A percentile compares a stretch with the other conserved stretches of the same genome.
phyloP scores from a whole-genome alignment of 495 filamentous ascomycete genomes.

The Penicillium robsamsonii region DNA sequence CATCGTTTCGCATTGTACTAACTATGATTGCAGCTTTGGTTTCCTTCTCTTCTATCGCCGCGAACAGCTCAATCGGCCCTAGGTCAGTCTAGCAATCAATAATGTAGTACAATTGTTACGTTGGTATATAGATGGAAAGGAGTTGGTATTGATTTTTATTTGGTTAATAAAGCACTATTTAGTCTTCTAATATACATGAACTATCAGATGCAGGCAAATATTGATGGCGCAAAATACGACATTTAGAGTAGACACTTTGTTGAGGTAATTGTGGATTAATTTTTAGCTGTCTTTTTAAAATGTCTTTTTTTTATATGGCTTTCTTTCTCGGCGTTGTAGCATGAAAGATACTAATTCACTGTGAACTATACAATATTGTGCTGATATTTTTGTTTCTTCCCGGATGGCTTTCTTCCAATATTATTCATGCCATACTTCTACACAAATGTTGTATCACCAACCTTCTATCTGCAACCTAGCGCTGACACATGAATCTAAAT shows the following conservation, averaged over 20 bases:
- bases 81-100: neutral
- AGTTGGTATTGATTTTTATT: neutral
- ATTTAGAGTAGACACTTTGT: neutral
- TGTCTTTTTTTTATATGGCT: too few relatives aligned
- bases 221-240: neutral
- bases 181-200: neutral
- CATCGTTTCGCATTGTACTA: slow-evolving; percentile 5
- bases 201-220: neutral
- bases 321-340: too few relatives aligned
- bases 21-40: slow-evolving; percentile 14
- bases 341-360: too few relatives aligned
- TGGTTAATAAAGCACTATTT: neutral
- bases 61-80: slow-evolving; percentile 23
- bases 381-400: too few relatives aligned
- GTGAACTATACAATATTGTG: too few relatives aligned
- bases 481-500: too few relatives aligned
- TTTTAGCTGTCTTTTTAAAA: too few relatives aligned
- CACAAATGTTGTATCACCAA: too few relatives aligned
- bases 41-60: slow-evolving; percentile 24
- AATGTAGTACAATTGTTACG: neutral
- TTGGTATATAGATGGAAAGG: neutral
- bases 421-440: too few relatives aligned
- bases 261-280: too few relatives aligned
- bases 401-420: too few relatives aligned
- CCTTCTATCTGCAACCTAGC: too few relatives aligned